phyloP scores from a whole-genome alignment of 768 basidiomycete genomes.

The Rhodotorula toruloides region DNA sequence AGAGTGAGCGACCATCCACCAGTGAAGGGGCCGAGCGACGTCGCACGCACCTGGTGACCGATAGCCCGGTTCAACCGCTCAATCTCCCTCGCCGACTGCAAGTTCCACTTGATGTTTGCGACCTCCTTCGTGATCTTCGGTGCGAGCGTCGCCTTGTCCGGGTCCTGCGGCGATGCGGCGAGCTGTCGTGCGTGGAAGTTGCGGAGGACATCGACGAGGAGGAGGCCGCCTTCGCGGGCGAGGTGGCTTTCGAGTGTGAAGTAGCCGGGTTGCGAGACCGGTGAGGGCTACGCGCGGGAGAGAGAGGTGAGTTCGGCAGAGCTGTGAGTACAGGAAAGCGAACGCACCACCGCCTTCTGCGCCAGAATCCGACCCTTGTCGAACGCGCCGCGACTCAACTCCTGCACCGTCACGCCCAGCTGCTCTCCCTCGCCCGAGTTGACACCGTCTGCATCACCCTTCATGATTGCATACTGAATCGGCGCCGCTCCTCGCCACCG shows the following conservation, averaged over 20 bases:
- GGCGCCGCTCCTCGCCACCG: slow-evolving; percentile 40
- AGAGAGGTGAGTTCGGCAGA: background rate
- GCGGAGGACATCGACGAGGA: slow-evolving; percentile 16
- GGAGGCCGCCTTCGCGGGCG: slow-evolving; percentile 16
- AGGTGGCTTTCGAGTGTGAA: slow-evolving; percentile 26
- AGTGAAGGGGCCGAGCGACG: no score
- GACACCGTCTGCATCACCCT: slow-evolving; percentile 26
- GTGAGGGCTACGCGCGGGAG: background rate
- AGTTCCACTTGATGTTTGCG: background rate
- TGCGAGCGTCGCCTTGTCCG: slow-evolving; percentile 12
- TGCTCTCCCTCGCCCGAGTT: background rate
- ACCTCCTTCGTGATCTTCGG: slow-evolving; percentile 16
- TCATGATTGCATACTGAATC: slow-evolving; percentile 39
- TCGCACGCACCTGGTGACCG: slow-evolving; percentile 29
- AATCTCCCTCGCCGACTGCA: background rate
- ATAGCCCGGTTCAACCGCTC: slow-evolving; percentile 4
- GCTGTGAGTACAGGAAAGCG: background rate
- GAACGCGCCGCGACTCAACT: slow-evolving; percentile 22
- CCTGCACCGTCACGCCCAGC: slow-evolving; percentile 36
- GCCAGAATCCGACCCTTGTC: slow-evolving; percentile 30
- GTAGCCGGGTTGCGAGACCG: background rate
- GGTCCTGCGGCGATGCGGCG: background rate
- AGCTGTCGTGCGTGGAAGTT: slow-evolving; percentile 1
- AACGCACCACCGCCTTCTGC: slow-evolving; percentile 9
- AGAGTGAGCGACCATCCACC: no score